A percentile compares a stretch with the other conserved stretches of the same genome.
Conservation (phyloP, 2,329 filamentous ascomycete species). For the Trichoderma sp. region DNA sequence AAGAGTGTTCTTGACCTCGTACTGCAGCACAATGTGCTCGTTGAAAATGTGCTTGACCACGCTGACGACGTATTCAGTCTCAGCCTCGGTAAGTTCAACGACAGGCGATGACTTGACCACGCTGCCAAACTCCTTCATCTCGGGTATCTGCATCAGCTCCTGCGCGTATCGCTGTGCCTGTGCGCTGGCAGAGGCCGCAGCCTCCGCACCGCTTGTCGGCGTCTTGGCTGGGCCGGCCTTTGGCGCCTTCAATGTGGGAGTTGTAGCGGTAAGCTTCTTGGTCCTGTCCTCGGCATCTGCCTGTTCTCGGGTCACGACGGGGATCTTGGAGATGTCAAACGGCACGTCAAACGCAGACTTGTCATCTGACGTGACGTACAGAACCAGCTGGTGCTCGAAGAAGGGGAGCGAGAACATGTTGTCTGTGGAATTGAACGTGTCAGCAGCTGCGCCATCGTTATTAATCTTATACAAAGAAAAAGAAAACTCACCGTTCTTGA, state of each 20-base stretch:
- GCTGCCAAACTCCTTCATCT: conserved; percentile 84
- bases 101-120: conserved; percentile 88
- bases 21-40: conserved; percentile 93
- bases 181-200: conserved; percentile 73
- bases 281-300: conserved; percentile 94
- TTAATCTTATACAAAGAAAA: neutral
- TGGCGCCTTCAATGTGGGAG: conserved; percentile 91
- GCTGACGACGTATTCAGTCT: conserved; percentile 94
- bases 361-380: conserved; percentile 94
- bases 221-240: conserved; percentile 76
- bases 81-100: conserved; percentile 91
- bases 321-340: conserved; percentile 89
- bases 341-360: conserved; percentile 80
- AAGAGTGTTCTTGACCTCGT: conserved; percentile 96
- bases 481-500: conserved; percentile 74
- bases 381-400: conserved; percentile 95
- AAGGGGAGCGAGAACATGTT: conserved; percentile 93
- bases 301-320: conserved; percentile 92
- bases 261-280: conserved; percentile 93
- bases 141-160: conserved; percentile 84
- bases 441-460: conserved; percentile 22
- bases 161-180: conserved; percentile 86
- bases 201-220: conserved; percentile 68
- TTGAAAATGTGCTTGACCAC: conserved; percentile 98
- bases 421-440: conserved; percentile 52